Evolutionary conservation across 2,329 filamentous ascomycete species (phyloP).

Genomic region (Aphanocladium album): DNA sequence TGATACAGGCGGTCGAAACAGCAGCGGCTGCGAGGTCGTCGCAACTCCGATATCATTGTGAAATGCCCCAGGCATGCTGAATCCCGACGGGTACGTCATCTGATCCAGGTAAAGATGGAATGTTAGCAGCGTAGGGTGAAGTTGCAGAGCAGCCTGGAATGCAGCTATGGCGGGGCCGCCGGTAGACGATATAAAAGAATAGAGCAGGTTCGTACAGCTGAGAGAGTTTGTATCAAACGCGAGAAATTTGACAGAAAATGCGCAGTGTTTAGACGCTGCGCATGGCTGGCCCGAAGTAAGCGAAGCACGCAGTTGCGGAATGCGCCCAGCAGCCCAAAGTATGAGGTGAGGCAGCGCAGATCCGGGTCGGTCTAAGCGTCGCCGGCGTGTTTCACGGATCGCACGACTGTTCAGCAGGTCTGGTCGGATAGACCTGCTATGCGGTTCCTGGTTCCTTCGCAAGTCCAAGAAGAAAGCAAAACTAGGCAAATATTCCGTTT

Average conservation of each 20-base stretch:
- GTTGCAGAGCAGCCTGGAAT: background rate
- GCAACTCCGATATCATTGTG: conserved; percentile 16
- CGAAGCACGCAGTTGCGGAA: background rate
- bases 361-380: background rate
- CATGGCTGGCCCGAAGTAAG: background rate
- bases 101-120: background rate
- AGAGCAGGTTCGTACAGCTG: background rate
- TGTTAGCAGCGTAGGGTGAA: conserved; percentile 4
- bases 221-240: background rate
- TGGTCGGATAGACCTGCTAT: background rate
- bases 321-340: background rate
- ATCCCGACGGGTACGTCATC: conserved; percentile 28
- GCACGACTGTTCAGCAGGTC: background rate
- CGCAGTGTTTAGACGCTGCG: background rate
- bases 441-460: background rate
- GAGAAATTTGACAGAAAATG: background rate
- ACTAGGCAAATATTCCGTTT: background rate
- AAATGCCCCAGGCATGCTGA: conserved; percentile 31
- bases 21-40: conserved; percentile 32
- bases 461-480: background rate
- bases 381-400: background rate
- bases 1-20: conserved; percentile 43
- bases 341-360: background rate
- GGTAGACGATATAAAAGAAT: background rate
- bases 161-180: background rate